Evolutionary conservation across 495 filamentous ascomycete genomes (phyloP).

Genomic region (Apiosordaria backusii): DNA sequence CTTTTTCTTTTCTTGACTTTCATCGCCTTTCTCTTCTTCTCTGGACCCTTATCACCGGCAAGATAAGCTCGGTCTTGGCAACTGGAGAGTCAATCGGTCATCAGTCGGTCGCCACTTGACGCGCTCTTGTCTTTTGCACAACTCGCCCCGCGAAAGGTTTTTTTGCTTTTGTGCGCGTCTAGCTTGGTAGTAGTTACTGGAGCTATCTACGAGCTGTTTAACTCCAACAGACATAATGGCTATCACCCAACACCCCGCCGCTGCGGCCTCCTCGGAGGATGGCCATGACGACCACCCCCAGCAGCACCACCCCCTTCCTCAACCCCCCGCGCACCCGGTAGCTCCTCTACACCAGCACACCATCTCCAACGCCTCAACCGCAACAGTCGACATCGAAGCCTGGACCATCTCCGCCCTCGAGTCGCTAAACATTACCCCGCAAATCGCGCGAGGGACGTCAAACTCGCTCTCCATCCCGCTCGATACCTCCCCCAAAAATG

Average conservation of each 20-base stretch:
- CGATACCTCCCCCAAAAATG: slow-evolving; percentile 28
- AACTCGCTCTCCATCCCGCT: slow-evolving; percentile 48
- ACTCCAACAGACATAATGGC: slow-evolving; percentile 19
- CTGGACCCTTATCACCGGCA: neutral
- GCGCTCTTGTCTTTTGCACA: neutral
- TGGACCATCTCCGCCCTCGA: slow-evolving; percentile 50
- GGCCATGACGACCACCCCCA: slow-evolving; percentile 10
- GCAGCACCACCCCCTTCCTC: slow-evolving; percentile 12
- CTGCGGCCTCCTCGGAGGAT: slow-evolving; percentile 15
- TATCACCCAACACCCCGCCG: slow-evolving; percentile 13
- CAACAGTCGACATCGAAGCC: slow-evolving; percentile 44
- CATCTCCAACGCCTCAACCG: slow-evolving; percentile 32
- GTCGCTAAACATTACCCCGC: slow-evolving; percentile 46
- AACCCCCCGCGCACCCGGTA: slow-evolving; percentile 15
- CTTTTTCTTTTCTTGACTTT: neutral
- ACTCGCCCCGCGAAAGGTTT: neutral
- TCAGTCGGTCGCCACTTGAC: slow-evolving; percentile 6
- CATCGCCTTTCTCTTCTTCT: neutral
- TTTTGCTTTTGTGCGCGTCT: neutral
- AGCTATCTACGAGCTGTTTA: neutral
- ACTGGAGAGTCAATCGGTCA: neutral
- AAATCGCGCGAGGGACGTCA: slow-evolving; percentile 39
- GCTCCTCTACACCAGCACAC: slow-evolving; percentile 26
- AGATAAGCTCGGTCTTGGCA: slow-evolving; percentile 6
- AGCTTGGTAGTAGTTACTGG: too few relatives aligned